Base-by-base conservation (phyloP, 495 filamentous ascomycete species). In the Hypoxylon lienhwacheense region DNA sequence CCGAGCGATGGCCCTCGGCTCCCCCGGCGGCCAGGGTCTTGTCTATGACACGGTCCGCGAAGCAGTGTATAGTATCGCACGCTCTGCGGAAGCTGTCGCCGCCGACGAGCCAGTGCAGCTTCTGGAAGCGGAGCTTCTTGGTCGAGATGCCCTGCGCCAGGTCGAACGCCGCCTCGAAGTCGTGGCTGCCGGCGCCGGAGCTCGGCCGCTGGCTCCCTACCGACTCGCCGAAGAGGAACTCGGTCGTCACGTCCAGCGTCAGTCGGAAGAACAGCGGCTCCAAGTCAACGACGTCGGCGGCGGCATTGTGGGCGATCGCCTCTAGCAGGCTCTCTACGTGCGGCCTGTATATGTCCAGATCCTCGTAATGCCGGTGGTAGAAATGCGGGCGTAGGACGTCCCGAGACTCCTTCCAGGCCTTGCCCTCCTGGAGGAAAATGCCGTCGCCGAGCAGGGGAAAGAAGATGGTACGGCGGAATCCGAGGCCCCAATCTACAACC, bases 401-500 rank as follows among this genome's bases (percentile, higher is more conserved):
- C 1, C 85, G 67, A 1, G 84, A 85, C 31, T 82, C 75, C 47
- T 82, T 78, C 88, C 87, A 92, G 7, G 56, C 66, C 15, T 70
- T 67, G 4, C 87, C 88, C 55, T 90, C 82, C 1, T 76, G 72
- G 1, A 83, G 82, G 60, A 92, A 91, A 51, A 91, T 85, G 17
- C 87, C 87, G 26, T 79, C 62, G 2, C 87, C 87, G 1, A 90
- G 62, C 4, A 90, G 53, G 0, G 81, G 81, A 7, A 51, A 64
- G 66, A 86, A 77, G 28, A 61, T 53, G 29, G 46, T 56, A 7
- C 58, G 58, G 4, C 58, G 52, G 15, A 61, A 50, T 5, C 58
- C 58, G 22, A 61, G 16, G 11, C 58, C 58, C 52, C 52, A 61
- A 36, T 61, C 58, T 61, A 28, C 37, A 35, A 6, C 16, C 6